A percentile compares a stretch with the other conserved stretches of the same genome.
Evolutionary conservation across 2,329 filamentous ascomycete species (phyloP).

Genomic region (Cladosporium sphaerospermum): DNA sequence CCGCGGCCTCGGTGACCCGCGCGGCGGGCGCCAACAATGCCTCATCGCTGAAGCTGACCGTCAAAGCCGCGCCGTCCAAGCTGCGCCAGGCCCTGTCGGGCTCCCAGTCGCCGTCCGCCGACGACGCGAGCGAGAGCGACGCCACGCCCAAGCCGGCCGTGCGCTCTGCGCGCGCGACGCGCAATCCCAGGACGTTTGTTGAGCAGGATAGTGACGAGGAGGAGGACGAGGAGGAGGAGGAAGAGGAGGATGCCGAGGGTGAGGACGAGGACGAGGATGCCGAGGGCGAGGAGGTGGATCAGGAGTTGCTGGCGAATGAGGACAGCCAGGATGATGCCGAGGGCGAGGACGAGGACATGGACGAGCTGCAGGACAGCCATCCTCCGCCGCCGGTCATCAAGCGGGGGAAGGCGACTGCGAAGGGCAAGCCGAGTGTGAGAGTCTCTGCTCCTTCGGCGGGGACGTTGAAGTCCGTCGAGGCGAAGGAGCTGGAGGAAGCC

Average conservation of each 20-base stretch:
- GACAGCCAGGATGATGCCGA: constrained; percentile 29
- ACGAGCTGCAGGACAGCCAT: constrained; percentile 29
- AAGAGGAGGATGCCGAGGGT: constrained; percentile 35
- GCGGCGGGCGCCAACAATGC: constrained; percentile 31
- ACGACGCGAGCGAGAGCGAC: constrained; percentile 28
- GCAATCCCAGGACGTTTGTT: constrained; percentile 30
- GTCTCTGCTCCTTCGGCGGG: constrained; percentile 25
- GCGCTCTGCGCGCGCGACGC: constrained; percentile 22
- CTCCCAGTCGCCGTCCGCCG: constrained; percentile 27
- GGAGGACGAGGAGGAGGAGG: constrained; percentile 22
- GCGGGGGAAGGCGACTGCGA: constrained; percentile 15
- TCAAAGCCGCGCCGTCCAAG: constrained; percentile 45
- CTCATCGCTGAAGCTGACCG: constrained; percentile 41
- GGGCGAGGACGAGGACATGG: constrained; percentile 33
- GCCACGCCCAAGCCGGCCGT: constrained; percentile 26
- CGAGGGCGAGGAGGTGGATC: constrained; percentile 21
- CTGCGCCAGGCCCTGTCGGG: constrained; percentile 42
- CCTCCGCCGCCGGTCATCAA: constrained; percentile 31
- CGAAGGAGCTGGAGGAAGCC: constrained; percentile 46
- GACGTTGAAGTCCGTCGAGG: constrained; percentile 40
- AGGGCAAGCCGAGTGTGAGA: constrained; percentile 24
- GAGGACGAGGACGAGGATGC: constrained; percentile 33
- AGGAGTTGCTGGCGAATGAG: constrained; percentile 20
- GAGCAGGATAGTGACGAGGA: constrained; percentile 30
- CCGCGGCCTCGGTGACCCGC: constrained; percentile 28